phyloP scores from a whole-genome alignment of 1,284 basidiomycete genomes.

The Papiliotrema laurentii region DNA sequence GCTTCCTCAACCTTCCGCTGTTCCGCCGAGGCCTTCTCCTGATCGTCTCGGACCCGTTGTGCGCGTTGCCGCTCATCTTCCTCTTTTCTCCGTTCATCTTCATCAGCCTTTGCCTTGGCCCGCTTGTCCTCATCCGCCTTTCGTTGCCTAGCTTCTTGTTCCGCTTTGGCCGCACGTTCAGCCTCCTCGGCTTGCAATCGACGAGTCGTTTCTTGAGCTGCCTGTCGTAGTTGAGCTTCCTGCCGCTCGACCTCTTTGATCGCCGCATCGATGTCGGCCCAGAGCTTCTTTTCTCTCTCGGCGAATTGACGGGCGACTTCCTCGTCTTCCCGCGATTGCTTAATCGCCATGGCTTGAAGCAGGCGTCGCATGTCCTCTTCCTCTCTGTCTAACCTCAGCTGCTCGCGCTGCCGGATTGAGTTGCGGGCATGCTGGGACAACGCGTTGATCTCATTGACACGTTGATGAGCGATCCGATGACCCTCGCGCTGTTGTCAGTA shows the following conservation, averaged over 20 bases:
- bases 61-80: constrained; percentile 25
- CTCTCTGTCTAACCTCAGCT: constrained; percentile 15
- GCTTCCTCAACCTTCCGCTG: constrained; percentile 17
- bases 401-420: constrained; percentile 13
- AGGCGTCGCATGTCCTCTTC: constrained; percentile 31
- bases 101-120: constrained; percentile 21
- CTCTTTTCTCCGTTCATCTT: constrained; percentile 15
- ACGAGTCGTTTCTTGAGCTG: constrained; percentile 9
- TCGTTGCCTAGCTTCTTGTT: constrained; percentile 18
- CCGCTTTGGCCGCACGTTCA: constrained; percentile 16
- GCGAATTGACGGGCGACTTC: constrained; percentile 25
- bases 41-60: constrained; percentile 19
- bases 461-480: constrained; percentile 15
- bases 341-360: constrained; percentile 32
- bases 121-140: constrained; percentile 14
- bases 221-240: constrained; percentile 15
- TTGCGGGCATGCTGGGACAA: constrained; percentile 21
- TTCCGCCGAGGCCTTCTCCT: constrained; percentile 21
- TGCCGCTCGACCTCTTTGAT: constrained; percentile 24
- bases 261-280: constrained; percentile 40
- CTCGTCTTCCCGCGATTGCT: constrained; percentile 28
- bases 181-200: constrained; percentile 22
- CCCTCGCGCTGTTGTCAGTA: constrained; percentile 17
- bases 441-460: constrained; percentile 14
- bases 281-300: constrained; percentile 34